These are phyloP conservation scores for Knoxia roxburghii DNA, from an alignment of 257 asterid species.

Conservation along the genomic window DNA sequence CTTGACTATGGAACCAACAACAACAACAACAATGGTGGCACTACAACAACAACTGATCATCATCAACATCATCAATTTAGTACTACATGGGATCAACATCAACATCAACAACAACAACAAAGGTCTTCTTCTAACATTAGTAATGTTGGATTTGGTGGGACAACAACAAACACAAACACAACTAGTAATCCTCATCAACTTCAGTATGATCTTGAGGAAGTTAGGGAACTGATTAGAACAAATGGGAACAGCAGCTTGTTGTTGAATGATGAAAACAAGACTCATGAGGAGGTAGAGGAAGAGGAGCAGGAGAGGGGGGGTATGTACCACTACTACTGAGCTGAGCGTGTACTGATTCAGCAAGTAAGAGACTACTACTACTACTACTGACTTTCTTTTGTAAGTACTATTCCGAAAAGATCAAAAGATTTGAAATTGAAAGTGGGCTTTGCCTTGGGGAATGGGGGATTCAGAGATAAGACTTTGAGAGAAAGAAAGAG, in stretches of 20 bases:
- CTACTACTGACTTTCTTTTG: neutral
- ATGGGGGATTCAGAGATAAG: slow-evolving; percentile 12
- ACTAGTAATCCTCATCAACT: slow-evolving; percentile 11
- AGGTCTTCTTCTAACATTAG: slow-evolving; percentile 21
- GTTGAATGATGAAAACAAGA: slow-evolving; percentile 51
- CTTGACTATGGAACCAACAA: slow-evolving; percentile 29
- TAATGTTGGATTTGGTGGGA: too few species aligned
- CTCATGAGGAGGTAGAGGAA: slow-evolving; percentile 38
- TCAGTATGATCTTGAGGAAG: slow-evolving; percentile 54
- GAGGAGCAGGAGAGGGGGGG: too few species aligned
- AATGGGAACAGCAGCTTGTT: slow-evolving; percentile 17
- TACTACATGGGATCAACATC: slow-evolving; percentile 6
- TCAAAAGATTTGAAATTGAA: slow-evolving; percentile 38
- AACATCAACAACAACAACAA: slow-evolving; percentile 20
- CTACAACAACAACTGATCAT: too few species aligned
- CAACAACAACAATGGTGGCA: neutral
- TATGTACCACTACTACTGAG: slow-evolving; percentile 33
- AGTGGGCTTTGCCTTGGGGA: slow-evolving; percentile 11
- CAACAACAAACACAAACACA: too few species aligned
- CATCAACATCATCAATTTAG: slow-evolving; percentile 11
- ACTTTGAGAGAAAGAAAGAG: neutral
- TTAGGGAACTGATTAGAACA: slow-evolving; percentile 42
- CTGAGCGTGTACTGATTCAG: too few species aligned
- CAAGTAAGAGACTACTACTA: too few species aligned
- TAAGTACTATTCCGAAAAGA: slow-evolving; percentile 28